phyloP scores from a whole-genome alignment of 306 rosid species.

The Myrica gale region DNA sequence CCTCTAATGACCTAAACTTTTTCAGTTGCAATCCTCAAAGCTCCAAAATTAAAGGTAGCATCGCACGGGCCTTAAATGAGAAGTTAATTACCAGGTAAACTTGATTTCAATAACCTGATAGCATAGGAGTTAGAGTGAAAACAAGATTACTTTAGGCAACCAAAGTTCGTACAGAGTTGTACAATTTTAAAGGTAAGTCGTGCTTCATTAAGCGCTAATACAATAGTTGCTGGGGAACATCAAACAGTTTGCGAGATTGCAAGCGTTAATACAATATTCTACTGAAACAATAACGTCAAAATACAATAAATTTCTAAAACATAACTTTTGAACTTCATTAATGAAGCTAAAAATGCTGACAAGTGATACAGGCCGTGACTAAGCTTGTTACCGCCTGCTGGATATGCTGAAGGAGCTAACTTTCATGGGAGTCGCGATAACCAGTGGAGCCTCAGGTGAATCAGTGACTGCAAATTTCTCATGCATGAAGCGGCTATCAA shows the following conservation, averaged over 20 bases:
- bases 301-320: slow-evolving; percentile 35
- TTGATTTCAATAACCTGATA: background rate
- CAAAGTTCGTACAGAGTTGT: background rate
- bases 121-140: background rate
- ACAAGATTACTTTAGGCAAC: background rate
- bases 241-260: slow-evolving; percentile 19
- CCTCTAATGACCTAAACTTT: too few relatives aligned
- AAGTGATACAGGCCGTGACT: slow-evolving; percentile 19
- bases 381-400: slow-evolving; percentile 54
- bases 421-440: slow-evolving; percentile 94
- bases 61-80: too few relatives aligned
- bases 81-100: background rate
- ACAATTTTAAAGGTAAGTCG: background rate
- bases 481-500: slow-evolving; percentile 95
- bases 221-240: slow-evolving; percentile 17
- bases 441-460: slow-evolving; percentile 97
- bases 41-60: too few relatives aligned
- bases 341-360: slow-evolving; percentile 35
- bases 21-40: too few relatives aligned
- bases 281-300: slow-evolving; percentile 25
- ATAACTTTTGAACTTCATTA: slow-evolving; percentile 32
- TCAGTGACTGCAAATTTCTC: slow-evolving; percentile 83
- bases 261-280: slow-evolving; percentile 14
- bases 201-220: slow-evolving; percentile 13
- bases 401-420: slow-evolving; percentile 98